phyloP scores from a whole-genome alignment of 1,284 basidiomycete genomes.

The Malassezia caprae region DNA sequence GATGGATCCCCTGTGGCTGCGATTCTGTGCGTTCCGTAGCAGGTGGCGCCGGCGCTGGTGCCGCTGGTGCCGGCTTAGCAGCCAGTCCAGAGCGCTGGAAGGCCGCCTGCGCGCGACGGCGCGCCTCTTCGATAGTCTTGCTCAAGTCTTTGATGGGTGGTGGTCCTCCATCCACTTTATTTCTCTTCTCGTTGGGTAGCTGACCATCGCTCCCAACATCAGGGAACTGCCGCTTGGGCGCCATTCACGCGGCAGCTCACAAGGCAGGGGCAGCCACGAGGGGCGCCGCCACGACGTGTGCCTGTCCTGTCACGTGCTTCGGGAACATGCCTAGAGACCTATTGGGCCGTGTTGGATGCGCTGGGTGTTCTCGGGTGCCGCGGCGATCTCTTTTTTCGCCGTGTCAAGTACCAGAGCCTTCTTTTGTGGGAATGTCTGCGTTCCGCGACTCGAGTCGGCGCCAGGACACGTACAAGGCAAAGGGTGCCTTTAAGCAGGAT shows the following conservation, averaged over 20 bases:
- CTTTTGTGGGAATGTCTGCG: slow-evolving; percentile 24
- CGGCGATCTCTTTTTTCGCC: background rate
- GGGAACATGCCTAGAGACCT: background rate
- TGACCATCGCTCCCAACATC: background rate
- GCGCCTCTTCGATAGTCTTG: slow-evolving; percentile 15
- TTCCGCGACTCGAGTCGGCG: slow-evolving; percentile 39
- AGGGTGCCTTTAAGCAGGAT: slow-evolving; percentile 46
- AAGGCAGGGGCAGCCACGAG: background rate
- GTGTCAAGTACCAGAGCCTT: background rate
- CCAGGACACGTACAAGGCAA: slow-evolving; percentile 45
- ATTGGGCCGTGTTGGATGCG: slow-evolving; percentile 8
- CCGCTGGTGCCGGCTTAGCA: background rate
- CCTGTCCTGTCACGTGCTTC: background rate
- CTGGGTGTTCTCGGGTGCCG: background rate
- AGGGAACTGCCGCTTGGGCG: slow-evolving; percentile 11
- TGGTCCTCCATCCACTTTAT: background rate
- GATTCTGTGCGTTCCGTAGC: background rate
- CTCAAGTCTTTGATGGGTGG: background rate
- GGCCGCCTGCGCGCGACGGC: slow-evolving; percentile 10
- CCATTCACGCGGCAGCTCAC: slow-evolving; percentile 3
- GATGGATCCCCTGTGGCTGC: slow-evolving; percentile 32
- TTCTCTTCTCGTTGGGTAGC: slow-evolving; percentile 3
- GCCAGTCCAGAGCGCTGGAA: slow-evolving; percentile 12
- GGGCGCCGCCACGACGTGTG: background rate
- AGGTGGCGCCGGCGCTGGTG: background rate